Evolutionary conservation across 2,329 filamentous ascomycete genomes (phyloP).

Genomic region (Scopulariopsis brevicaulis): DNA sequence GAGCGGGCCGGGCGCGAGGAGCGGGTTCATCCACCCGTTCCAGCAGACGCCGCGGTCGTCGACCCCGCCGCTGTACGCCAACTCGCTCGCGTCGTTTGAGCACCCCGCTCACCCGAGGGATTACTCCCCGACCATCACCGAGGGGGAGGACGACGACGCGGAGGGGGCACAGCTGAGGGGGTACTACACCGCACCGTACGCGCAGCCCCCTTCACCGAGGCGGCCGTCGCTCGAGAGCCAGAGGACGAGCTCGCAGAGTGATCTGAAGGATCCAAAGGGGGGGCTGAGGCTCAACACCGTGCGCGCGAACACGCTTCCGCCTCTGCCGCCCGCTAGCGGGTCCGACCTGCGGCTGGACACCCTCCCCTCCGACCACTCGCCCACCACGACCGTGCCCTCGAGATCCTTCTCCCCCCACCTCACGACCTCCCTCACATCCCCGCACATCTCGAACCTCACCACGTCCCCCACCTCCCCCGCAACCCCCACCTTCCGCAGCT

Average conservation of each 20-base stretch:
- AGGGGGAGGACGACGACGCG: slow-evolving; percentile 32
- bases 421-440: slow-evolving; percentile 13
- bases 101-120: slow-evolving; percentile 29
- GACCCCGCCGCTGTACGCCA: slow-evolving; percentile 47
- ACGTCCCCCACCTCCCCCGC: slow-evolving; percentile 15
- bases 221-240: slow-evolving; percentile 27
- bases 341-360: slow-evolving; percentile 32
- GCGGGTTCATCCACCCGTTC: slow-evolving; percentile 51
- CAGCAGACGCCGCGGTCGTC: slow-evolving; percentile 52
- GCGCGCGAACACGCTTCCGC: slow-evolving; percentile 11
- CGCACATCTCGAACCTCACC: slow-evolving; percentile 9
- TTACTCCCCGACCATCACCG: slow-evolving; percentile 43
- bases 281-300: slow-evolving; percentile 26
- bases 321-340: slow-evolving; percentile 27
- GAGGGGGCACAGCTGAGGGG: slow-evolving; percentile 3
- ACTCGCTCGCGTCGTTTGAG: slow-evolving; percentile 41
- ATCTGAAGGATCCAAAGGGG: slow-evolving; percentile 17
- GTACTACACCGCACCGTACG: slow-evolving; percentile 13
- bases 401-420: background rate
- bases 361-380: slow-evolving; percentile 4
- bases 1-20: slow-evolving; percentile 25
- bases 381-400: background rate
- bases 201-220: slow-evolving; percentile 12
- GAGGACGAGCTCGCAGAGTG: slow-evolving; percentile 25
- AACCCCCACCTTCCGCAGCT: slow-evolving; percentile 39